phyloP scores from a whole-genome alignment of 2,329 filamentous ascomycete species.

The Ophiostoma ips region DNA sequence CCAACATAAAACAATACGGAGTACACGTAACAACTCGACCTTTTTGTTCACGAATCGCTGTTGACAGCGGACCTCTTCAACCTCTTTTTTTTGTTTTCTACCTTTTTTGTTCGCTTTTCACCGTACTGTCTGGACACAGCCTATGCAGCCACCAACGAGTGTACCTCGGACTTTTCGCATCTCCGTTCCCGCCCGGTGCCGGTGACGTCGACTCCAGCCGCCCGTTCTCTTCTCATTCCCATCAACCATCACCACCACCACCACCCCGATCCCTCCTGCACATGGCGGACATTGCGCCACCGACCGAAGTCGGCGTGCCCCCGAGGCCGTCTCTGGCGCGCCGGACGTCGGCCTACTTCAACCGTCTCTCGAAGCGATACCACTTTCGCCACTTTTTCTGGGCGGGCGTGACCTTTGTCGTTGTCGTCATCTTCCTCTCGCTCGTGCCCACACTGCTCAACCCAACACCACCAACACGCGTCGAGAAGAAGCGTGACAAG shows the following conservation, averaged over 20 bases:
- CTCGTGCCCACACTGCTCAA: constrained; percentile 42
- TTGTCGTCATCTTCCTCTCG: constrained; percentile 33
- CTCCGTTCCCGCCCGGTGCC: neutral
- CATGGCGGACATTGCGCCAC: neutral
- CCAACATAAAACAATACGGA: neutral
- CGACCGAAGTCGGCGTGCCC: neutral
- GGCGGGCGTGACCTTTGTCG: constrained; percentile 17
- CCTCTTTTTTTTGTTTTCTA: neutral
- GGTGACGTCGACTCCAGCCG: neutral
- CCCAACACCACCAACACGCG: constrained; percentile 46
- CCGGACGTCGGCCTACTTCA: constrained; percentile 1
- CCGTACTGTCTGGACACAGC: neutral
- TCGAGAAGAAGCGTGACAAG: constrained; percentile 47
- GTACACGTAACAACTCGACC: too few species aligned
- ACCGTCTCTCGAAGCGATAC: constrained; percentile 24
- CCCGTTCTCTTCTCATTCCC: too few species aligned
- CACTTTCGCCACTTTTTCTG: constrained; percentile 32
- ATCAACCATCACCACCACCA: neutral
- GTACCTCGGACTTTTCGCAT: neutral
- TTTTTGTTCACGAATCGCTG: neutral
- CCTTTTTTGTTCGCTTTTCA: neutral
- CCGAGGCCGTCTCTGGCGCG: constrained; percentile 1
- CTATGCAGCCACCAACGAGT: neutral
- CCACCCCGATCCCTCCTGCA: neutral
- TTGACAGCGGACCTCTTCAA: neutral